Evolutionary conservation across 2,329 filamentous ascomycete genomes (phyloP), one percentile per base, ranked within the genome.

Genomic region (Aspergillus brasiliensis): DNA sequence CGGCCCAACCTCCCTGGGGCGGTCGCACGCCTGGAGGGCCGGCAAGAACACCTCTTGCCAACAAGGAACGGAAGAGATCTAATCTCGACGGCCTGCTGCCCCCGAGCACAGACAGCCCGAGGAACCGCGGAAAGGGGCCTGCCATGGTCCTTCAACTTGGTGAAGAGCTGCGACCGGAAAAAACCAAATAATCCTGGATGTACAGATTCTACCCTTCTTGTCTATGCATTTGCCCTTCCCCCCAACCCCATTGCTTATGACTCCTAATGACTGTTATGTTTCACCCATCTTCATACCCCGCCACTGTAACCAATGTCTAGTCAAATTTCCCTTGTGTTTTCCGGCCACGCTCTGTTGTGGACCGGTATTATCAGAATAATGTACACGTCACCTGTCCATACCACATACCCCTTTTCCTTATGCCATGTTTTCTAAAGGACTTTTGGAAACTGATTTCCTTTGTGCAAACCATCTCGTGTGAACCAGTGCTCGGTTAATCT

Each of bases 1-100:
- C 95, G 19, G 95, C 92, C 25, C 95, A 97, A 79, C 91, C 88
- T 67, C 85, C 88, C 8, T 97, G 92, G 91, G 76, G 75, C 58
- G 79, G 78, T 31, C 81, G 84, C 31, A 88, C 86, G 34, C 86
- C 86, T 17, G 80, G 78, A 15, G 78, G 80, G 17, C 65, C 72
- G 11, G 64, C 69, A 27, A 91, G 90, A 74, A 96, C 92, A 0
- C 92, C 92, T 10, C 78, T 86, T 10, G 83, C 86, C 27, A 81
- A 81, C 59, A 91, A 87, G 67, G 86, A 90, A 49, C 84, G 90
- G n/a, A 82, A 91, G 69, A 86, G 88, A 63, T 81, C 97, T 60
- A 96, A 93, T 57, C 96, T 96, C 77, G 92, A 96, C 71, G 86
- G 87, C 56, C 82, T 90, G n/a, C 75, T 84, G 57, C 85, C 85